phyloP scores from a whole-genome alignment of 139 green algal genomes.

The Coelastrella sp. region DNA sequence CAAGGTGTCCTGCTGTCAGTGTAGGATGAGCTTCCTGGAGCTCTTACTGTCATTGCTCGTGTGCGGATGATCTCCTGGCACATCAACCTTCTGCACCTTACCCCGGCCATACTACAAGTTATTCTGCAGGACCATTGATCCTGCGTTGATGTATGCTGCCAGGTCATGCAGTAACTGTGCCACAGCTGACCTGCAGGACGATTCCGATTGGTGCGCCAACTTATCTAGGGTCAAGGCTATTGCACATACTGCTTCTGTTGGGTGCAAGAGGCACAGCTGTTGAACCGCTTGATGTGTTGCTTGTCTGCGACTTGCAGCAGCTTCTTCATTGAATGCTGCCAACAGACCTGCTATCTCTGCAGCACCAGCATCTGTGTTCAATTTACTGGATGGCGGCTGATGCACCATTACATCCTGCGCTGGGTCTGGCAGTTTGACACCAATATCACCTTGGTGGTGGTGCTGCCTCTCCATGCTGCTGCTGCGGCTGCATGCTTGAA shows the following conservation, averaged over 20 bases:
- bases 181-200: not conserved
- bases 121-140: not conserved
- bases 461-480: not conserved
- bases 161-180: constrained; percentile 18
- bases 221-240: constrained; percentile 19
- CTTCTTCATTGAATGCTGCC: not conserved
- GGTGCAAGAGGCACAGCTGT: not conserved
- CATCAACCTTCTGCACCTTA: not conserved
- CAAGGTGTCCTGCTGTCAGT: no score
- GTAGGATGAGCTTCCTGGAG: no score
- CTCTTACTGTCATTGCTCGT: no score
- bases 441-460: not conserved
- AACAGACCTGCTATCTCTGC: constrained; percentile 19
- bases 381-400: not conserved
- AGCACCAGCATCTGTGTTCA: not conserved
- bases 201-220: not conserved
- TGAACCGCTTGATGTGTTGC: not conserved
- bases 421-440: not conserved
- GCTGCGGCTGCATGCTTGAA: not conserved
- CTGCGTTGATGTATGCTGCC: not conserved
- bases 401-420: not conserved
- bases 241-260: constrained; percentile 2
- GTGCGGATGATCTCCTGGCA: no score
- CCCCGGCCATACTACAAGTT: no score
- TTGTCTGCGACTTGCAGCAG: not conserved